A percentile compares a stretch with the other conserved stretches of the same genome.
phyloP scores from a whole-genome alignment of 176 grass and related monocot genomes.

The Oropetium thomaeum region DNA sequence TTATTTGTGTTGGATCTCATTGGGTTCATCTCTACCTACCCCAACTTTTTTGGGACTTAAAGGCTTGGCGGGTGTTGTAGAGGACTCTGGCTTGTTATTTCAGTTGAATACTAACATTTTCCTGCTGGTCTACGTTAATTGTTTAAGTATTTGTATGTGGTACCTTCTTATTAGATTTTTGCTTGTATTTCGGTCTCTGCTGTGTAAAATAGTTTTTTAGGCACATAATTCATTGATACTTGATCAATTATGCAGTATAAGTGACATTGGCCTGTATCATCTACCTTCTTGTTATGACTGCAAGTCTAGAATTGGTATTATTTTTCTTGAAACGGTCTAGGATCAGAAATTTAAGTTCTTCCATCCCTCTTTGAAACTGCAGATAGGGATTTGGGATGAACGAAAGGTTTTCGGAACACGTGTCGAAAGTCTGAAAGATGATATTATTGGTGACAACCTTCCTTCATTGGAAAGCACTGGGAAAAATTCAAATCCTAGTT shows the following conservation, averaged over 20 bases:
- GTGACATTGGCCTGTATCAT: background rate
- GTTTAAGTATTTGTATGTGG: conserved; percentile 8
- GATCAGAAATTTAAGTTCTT: background rate
- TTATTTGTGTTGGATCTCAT: too few species aligned
- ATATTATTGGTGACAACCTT: conserved; percentile 63
- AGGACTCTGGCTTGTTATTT: too few species aligned
- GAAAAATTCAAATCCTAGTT: conserved; percentile 59
- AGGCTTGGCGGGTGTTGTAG: too few species aligned
- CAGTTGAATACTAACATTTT: too few species aligned
- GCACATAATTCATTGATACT: background rate
- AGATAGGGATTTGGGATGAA: conserved; percentile 94
- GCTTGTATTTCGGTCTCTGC: background rate
- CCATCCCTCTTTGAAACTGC: conserved; percentile 32
- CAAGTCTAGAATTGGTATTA: background rate
- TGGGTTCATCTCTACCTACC: too few species aligned
- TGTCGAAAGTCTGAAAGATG: conserved; percentile 65
- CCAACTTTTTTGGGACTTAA: too few species aligned
- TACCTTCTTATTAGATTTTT: background rate
- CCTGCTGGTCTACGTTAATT: too few species aligned
- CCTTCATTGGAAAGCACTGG: conserved; percentile 46
- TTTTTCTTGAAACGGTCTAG: background rate
- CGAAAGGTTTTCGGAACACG: conserved; percentile 89
- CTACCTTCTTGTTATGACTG: too few species aligned
- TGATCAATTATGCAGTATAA: background rate
- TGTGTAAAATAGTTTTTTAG: background rate